Conservation (phyloP, 352 stramenopile genomes). For the Plasmopara halstedii region DNA sequence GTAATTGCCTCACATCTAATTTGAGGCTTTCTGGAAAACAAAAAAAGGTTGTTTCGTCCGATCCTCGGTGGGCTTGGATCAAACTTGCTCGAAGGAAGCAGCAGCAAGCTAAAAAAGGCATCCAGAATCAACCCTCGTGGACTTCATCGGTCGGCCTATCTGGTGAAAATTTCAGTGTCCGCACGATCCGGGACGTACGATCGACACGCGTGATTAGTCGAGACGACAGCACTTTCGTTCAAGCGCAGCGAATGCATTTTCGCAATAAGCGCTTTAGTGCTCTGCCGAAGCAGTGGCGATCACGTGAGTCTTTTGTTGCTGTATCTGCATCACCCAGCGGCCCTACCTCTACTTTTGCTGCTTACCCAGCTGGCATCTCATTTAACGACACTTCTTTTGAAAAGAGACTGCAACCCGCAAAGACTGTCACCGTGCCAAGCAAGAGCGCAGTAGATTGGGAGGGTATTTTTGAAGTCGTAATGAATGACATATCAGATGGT, state of each 20-base stretch:
- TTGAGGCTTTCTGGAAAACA: conserved; percentile 30
- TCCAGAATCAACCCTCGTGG: not conserved
- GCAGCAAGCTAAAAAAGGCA: conserved; percentile 6
- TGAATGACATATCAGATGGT: not conserved
- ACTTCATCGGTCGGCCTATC: not conserved
- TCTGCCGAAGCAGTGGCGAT: conserved; percentile 3
- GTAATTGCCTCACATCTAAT: conserved; percentile 21
- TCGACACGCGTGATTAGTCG: conserved; percentile 10
- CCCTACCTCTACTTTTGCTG: not conserved
- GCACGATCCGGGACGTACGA: conserved; percentile 1
- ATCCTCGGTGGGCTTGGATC: conserved; percentile 42
- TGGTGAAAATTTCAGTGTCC: conserved; percentile 1
- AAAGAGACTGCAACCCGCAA: conserved; percentile 5
- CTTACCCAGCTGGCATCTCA: conserved; percentile 10
- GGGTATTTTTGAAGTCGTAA: conserved; percentile 22
- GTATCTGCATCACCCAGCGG: not conserved
- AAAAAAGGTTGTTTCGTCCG: conserved; percentile 21
- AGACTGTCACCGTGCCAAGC: conserved; percentile 3
- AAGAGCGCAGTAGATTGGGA: conserved; percentile 20
- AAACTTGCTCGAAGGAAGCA: conserved; percentile 33
- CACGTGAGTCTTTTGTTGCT: conserved; percentile 6
- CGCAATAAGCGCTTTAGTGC: conserved; percentile 35
- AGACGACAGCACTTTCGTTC: conserved; percentile 27
- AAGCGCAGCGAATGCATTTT: conserved; percentile 42
- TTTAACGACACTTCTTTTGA: conserved; percentile 8